A percentile compares a stretch with the other conserved stretches of the same genome.
These are phyloP conservation scores for Coriolopsis trogii DNA, from an alignment of 1,284 basidiomycete genomes.

Conservation along the genomic window DNA sequence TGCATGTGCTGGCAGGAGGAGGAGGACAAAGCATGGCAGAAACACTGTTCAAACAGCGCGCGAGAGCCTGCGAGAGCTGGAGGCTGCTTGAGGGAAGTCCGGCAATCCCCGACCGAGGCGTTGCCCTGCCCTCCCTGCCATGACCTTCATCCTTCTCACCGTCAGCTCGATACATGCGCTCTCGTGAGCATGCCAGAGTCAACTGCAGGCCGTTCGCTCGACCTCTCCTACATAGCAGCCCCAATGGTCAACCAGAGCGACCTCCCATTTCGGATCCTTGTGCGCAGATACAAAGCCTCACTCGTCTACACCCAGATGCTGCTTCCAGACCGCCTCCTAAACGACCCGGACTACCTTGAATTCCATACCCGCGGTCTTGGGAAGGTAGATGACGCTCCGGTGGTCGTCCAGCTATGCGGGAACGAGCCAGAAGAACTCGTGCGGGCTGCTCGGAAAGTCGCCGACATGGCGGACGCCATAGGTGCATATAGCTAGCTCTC, in stretches of 20 bases:
- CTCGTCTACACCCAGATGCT: conserved; percentile 77
- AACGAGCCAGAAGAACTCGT: conserved; percentile 64
- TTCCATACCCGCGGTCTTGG: conserved; percentile 39
- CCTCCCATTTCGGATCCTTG: conserved; percentile 66
- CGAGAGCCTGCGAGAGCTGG: no score
- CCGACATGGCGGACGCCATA: conserved; percentile 63
- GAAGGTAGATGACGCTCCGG: conserved; percentile 39
- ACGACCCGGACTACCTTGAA: conserved; percentile 63
- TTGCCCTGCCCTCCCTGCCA: neutral
- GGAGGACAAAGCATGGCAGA: neutral
- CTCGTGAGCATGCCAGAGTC: no score
- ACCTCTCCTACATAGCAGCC: conserved; percentile 38
- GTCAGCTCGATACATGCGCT: neutral
- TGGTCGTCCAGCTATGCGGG: conserved; percentile 74
- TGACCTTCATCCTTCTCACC: neutral
- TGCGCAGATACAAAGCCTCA: conserved; percentile 60
- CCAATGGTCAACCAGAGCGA: conserved; percentile 80
- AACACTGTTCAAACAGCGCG: no score
- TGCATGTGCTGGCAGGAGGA: neutral
- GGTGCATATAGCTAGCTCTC: conserved; percentile 53
- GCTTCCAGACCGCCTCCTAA: conserved; percentile 54
- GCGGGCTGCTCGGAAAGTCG: conserved; percentile 57
- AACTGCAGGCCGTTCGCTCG: no score
- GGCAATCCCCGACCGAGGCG: neutral
- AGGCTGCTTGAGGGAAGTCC: no score